phyloP scores from a whole-genome alignment of 1,139 yeast genomes.

The Blastobotrys indianensis region DNA sequence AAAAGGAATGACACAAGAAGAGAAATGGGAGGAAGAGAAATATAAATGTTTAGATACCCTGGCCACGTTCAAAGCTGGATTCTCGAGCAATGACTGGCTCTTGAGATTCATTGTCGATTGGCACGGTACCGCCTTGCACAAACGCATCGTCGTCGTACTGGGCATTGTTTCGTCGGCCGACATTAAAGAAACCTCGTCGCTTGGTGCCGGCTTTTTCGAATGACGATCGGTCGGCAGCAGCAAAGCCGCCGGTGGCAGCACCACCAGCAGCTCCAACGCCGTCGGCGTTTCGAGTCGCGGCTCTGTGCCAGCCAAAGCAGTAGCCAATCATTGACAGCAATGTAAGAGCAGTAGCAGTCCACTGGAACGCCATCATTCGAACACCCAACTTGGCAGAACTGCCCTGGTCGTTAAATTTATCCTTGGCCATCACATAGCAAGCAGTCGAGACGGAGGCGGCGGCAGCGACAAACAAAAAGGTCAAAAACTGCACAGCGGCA shows the following conservation, averaged over 20 bases:
- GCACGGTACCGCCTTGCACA: constrained; percentile 12
- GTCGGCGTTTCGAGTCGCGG: background rate
- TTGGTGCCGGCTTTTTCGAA: background rate
- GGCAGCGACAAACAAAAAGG: constrained; percentile 48
- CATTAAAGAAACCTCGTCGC: constrained; percentile 17
- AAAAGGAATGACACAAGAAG: too few species aligned
- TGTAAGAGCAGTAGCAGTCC: constrained; percentile 53
- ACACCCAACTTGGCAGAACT: constrained; percentile 48
- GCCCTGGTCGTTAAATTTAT: constrained; percentile 47
- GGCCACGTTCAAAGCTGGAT: constrained; percentile 21
- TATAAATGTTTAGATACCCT: background rate
- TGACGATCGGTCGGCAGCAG: constrained; percentile 4
- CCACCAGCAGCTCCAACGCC: background rate
- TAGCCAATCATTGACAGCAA: constrained; percentile 34
- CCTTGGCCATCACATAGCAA: constrained; percentile 55
- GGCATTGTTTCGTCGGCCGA: constrained; percentile 11
- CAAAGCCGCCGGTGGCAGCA: background rate
- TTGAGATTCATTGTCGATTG: constrained; percentile 18
- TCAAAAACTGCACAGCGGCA: constrained; percentile 36
- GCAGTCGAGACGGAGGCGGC: constrained; percentile 65
- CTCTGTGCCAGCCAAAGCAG: constrained; percentile 28
- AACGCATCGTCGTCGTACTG: constrained; percentile 5
- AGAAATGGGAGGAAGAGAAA: background rate
- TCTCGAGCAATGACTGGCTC: constrained; percentile 21
- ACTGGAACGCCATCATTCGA: constrained; percentile 54